Evolutionary conservation across 345 rosid species (phyloP).

Genomic region (Lepidium africanum): DNA sequence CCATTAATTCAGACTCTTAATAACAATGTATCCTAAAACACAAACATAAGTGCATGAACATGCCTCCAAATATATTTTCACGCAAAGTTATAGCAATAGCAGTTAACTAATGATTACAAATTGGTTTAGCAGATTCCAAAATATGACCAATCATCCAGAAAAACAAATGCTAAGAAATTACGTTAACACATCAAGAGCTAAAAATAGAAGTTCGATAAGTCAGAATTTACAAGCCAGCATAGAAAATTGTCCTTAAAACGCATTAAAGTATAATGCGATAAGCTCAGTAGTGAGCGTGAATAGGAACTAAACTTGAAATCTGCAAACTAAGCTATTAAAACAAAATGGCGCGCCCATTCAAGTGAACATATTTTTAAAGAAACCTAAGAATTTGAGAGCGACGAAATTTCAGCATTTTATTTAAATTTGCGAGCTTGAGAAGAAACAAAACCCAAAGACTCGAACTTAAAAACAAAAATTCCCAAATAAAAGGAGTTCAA

Average conservation of each 20-base stretch:
- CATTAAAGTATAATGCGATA: neutral
- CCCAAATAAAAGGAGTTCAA: slow-evolving; percentile 25
- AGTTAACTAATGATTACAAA: neutral
- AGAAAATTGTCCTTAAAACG: no score
- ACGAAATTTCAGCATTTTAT: slow-evolving; percentile 29
- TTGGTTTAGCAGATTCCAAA: neutral
- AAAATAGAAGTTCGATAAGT: neutral
- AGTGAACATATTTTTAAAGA: slow-evolving; percentile 1
- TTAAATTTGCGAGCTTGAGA: neutral
- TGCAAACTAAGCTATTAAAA: slow-evolving; percentile 6
- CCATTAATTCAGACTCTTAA: slow-evolving; percentile 26
- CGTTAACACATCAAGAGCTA: neutral
- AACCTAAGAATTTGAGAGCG: neutral
- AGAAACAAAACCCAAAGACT: slow-evolving; percentile 1
- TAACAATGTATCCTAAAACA: no score
- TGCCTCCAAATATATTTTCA: neutral
- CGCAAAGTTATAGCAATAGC: neutral
- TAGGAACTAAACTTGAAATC: neutral
- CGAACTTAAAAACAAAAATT: slow-evolving; percentile 16
- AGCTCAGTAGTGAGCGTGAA: neutral
- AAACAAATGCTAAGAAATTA: neutral
- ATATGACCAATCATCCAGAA: neutral
- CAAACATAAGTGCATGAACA: no score
- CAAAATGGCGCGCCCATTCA: neutral
- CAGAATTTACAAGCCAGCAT: neutral